These are phyloP conservation scores for Penicillium ucsense DNA, from an alignment of 495 filamentous ascomycete species.

Conservation along the genomic window DNA sequence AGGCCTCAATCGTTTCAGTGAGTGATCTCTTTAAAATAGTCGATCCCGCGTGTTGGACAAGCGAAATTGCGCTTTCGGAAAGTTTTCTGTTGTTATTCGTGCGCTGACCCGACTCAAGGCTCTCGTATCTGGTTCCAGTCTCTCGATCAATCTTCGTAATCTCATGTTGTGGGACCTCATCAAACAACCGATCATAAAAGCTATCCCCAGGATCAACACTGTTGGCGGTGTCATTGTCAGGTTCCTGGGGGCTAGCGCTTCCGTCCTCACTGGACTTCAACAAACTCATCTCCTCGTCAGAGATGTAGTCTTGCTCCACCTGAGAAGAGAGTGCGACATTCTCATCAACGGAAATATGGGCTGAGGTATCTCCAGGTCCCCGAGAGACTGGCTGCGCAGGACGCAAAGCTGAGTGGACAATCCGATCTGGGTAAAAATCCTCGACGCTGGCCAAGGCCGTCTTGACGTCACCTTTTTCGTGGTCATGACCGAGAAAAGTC, in stretches of 20 bases:
- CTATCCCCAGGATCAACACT: conserved; percentile 8
- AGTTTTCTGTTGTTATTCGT: no score
- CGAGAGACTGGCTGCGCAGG: neutral
- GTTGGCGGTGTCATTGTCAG: neutral
- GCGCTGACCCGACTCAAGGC: no score
- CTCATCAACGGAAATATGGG: conserved; percentile 38
- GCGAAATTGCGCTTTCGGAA: no score
- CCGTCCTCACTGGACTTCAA: neutral
- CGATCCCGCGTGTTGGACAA: neutral
- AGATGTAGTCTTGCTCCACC: conserved; percentile 4
- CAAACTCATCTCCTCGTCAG: neutral
- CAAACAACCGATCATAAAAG: conserved; percentile 20
- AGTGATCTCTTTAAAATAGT: conserved; percentile 5
- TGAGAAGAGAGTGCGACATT: conserved; percentile 37
- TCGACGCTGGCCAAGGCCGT: conserved; percentile 74
- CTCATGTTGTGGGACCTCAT: conserved; percentile 7
- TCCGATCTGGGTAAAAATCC: conserved; percentile 68
- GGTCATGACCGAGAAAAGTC: conserved; percentile 44
- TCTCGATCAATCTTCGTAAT: no score
- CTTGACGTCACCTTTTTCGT: conserved; percentile 50
- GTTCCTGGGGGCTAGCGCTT: neutral
- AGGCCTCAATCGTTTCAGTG: neutral
- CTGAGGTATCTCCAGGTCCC: conserved; percentile 3
- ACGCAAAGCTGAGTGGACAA: conserved; percentile 25
- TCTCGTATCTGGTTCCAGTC: no score